Evolutionary conservation across 1,139 yeast genomes (phyloP), one percentile per base, ranked within the genome.

Genomic region (Debaryomyces robertsiae): DNA sequence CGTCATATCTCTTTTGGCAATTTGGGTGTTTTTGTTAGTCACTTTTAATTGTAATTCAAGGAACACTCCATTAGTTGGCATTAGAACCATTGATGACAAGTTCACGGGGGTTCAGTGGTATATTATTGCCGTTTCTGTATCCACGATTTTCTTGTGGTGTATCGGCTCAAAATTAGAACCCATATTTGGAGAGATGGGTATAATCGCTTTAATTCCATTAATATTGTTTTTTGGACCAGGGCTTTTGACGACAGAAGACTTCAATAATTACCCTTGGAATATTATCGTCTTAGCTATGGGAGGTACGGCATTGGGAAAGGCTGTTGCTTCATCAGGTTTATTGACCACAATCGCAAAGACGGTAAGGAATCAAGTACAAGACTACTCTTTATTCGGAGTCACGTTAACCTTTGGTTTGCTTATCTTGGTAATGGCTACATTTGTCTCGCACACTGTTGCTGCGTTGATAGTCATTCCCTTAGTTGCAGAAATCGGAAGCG

Each of bases 241-340:
- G 2, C 57, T 84, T 42, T 63, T 84, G 46, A 69, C 81, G 3
- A 77, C 86, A 0, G 79, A 79, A 37, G 90, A 83, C 57, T 75
- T 84, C 52, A 82, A 83, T 56, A 79, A 79, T 47, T 83, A 82
- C 60, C 88, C 89, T 4, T 84, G 91, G 91, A 79, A 83, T 34
- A 83, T 83, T 54, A 88, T 83, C 16, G 75, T 83, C 5, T 67
- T 84, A 46, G 90, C 90, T 3, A 83, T 83, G 89, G 91, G 91
- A 38, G 89, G 90, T 53, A 76, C 84, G 31, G 85, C 89, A 1
- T 66, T 84, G 39, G 90, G 91, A 53, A 81, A 80, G 48, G 88
- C 88, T 1, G 89, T 84, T 9, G 77, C 85, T 0, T 79, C 85
- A 2, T 82, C 87, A 2, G 91, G 91, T 1, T 65, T 84, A 47